Evolutionary conservation across 1,284 basidiomycete genomes (phyloP), one percentile per base, ranked within the genome.

Genomic region (Puccinia coronata): DNA sequence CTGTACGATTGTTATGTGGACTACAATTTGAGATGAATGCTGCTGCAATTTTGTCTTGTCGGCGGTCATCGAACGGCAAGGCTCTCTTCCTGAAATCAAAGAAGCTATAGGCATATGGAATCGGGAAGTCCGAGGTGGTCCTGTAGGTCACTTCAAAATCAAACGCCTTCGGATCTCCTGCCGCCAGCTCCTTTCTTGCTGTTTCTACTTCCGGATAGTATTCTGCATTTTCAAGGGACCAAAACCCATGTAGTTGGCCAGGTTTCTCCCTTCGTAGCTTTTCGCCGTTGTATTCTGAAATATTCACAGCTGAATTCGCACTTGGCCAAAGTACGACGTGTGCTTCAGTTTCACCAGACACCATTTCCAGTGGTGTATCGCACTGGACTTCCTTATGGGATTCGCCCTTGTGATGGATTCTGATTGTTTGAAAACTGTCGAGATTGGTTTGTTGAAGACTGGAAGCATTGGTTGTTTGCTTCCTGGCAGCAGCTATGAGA

Each of bases 1-100:
- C 34, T 39, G 51, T 75, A 6, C 73, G 51, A 75, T 75, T 61
- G 59, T 75, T 75, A 2, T 12, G 20, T 34, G 73, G 73, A 23
- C n/a, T 43, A 41, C 73, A 75, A 49, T 75, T 75, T 12, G 73
- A 75, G 34, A 75, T 36, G 28, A 75, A 75, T 16, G 73, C 73
- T 3, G 73, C 73, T 23, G 51, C 51, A 8, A 75, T 23, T 75
- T 75, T 75, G 25, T 75, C 73, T 36, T 59, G n/a, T 34, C 57
- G 53, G 12, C 73, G 51, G 2, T 31, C 5, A 16, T 36, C 51
- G 31, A 59, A 75, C 34, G 73, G 73, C 12, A 75, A 34, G 36
- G 73, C 34, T 18, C 2, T 11, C 41, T 16, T 59, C 55, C 36
- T 57, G 18, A 53, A 36, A 41, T 75, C 73, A 41, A 75, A 57